Evolutionary conservation across 163 green algal genomes (phyloP).

Genomic region (Scenedesmus sp.): DNA sequence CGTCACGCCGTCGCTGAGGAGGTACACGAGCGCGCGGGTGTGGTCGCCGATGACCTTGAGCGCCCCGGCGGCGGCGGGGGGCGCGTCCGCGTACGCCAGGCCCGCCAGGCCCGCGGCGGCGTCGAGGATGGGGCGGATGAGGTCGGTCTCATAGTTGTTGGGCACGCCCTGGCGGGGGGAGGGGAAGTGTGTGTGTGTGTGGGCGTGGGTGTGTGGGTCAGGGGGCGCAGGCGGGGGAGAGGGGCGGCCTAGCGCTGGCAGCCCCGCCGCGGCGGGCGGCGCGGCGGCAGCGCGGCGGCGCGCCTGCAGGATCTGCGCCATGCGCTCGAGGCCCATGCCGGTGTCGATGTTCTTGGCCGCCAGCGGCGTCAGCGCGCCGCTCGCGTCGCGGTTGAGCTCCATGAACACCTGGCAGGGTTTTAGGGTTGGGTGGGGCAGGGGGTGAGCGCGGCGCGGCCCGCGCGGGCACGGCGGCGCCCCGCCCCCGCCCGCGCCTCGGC

Average conservation of each 20-base stretch:
- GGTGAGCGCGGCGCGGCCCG: too few relatives aligned
- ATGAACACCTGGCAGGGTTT: constrained; percentile 99
- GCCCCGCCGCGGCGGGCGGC: constrained; percentile 46
- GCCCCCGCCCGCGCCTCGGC: too few relatives aligned
- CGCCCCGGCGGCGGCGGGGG: constrained; percentile 59
- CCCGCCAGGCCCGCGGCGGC: constrained; percentile 74
- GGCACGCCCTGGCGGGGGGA: constrained; percentile 65
- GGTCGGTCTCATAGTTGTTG: constrained; percentile 97
- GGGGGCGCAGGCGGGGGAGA: too few relatives aligned
- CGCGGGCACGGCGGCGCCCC: too few relatives aligned
- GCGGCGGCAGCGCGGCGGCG: not conserved
- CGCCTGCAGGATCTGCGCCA: constrained; percentile 92
- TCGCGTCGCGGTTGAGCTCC: constrained; percentile 97
- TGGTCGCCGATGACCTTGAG: constrained; percentile 95
- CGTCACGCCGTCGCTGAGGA: constrained; percentile 90
- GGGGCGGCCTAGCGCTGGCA: too few relatives aligned
- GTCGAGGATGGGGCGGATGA: constrained; percentile 92
- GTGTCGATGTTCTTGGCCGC: constrained; percentile 99
- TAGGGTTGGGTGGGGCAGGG: too few relatives aligned
- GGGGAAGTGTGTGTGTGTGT: not conserved
- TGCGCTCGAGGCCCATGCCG: constrained; percentile 96
- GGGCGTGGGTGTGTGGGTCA: constrained; percentile 49
- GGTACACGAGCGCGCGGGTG: constrained; percentile 86
- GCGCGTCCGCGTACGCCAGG: constrained; percentile 64
- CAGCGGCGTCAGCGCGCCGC: constrained; percentile 83